Conservation (phyloP, 2,329 filamentous ascomycete genomes). For the Botryosphaeria dothidea region DNA sequence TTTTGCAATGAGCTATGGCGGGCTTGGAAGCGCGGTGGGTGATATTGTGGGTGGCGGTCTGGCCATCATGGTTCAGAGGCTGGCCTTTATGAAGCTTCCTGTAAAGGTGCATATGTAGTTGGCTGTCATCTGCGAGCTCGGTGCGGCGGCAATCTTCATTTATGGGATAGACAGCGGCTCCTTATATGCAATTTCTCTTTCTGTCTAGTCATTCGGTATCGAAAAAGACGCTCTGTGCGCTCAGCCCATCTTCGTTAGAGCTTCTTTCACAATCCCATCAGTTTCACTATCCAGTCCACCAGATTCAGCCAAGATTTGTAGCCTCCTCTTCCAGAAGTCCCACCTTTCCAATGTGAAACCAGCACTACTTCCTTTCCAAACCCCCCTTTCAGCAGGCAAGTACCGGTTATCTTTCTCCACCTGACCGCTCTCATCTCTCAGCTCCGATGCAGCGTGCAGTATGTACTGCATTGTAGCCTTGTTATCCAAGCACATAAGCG, state of each 20-base stretch:
- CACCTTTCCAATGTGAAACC: not conserved
- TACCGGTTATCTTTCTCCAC: not conserved
- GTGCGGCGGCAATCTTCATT: too few relatives aligned
- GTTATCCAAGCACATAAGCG: too few relatives aligned
- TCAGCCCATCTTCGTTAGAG: not conserved
- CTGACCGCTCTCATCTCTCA: not conserved
- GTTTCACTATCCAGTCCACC: not conserved
- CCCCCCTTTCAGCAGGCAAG: not conserved
- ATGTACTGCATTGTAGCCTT: not conserved
- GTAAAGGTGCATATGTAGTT: not conserved
- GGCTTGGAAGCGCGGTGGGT: not conserved
- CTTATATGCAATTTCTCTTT: too few relatives aligned
- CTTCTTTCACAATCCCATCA: not conserved
- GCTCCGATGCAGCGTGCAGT: not conserved
- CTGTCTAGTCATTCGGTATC: too few relatives aligned
- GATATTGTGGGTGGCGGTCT: not conserved
- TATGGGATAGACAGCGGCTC: too few relatives aligned
- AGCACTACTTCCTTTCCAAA: not conserved
- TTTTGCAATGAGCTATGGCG: not conserved
- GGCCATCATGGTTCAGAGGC: conserved; percentile 3
- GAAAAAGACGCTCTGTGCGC: too few relatives aligned
- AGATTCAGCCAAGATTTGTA: not conserved
- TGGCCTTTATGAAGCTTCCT: not conserved
- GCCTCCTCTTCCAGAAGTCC: not conserved
- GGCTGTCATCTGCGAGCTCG: too few relatives aligned